Evolutionary conservation across 169 alveolate species (phyloP), one percentile per base, ranked within the genome.

Genomic region (Cystoisospora suis): DNA sequence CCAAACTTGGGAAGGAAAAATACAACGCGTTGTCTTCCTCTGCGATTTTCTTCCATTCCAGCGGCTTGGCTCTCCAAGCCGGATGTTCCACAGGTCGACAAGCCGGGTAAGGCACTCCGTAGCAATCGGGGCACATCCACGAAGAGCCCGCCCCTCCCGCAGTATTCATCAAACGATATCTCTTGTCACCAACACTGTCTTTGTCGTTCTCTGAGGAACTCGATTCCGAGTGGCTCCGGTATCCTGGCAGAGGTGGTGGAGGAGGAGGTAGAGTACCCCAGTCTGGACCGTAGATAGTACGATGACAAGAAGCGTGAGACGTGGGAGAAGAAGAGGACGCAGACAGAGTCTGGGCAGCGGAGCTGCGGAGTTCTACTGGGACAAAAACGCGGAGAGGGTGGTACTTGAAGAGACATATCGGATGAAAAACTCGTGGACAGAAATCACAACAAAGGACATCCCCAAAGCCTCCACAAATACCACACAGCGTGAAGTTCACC

Each of bases 101-200:
- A 20, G 85, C 72, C 15, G 90, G 23, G n/a, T 40, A 72, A 27
- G 90, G 59, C 9, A 58, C 90, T n/a, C 90, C 90, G 81, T 86
- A 75, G 83, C 90, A 86, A 17, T 58, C 90, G 1, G 90, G 90
- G 75, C 90, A 86, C 90, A 86, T 86, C 90, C 90, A 86, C 46
- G 34, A 46, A n/a, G 4, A 40, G 61, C 15, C 45, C 32, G 36
- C 34, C 42, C 42, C 0, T 75, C 47, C 42, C 85, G 42, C 3
- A 46, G 42, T n/a, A n/a, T n/a, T n/a, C n/a, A n/a, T n/a, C n/a
- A n/a, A n/a, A n/a, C n/a, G n/a, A n/a, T n/a, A n/a, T n/a, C n/a
- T n/a, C n/a, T n/a, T n/a, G n/a, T n/a, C n/a, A n/a, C n/a, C n/a
- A n/a, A n/a, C n/a, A n/a, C n/a, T n/a, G n/a, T n/a, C n/a, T n/a